Base-by-base conservation (phyloP, 208 protist species). In the Leishmania mexicana region DNA sequence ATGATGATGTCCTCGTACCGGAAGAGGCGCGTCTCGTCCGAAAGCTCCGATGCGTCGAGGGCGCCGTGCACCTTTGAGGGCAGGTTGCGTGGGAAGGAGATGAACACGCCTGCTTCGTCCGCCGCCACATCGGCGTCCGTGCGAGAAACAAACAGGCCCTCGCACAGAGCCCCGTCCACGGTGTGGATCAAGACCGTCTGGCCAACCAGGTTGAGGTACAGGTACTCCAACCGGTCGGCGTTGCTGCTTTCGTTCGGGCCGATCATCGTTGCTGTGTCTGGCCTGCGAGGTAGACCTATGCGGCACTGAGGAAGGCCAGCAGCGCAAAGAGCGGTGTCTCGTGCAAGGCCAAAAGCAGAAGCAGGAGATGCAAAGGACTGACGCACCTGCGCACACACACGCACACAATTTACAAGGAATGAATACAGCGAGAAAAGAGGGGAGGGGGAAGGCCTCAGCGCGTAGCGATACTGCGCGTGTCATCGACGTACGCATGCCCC, bases 191-290 rank as follows among this genome's bases (percentile, higher is more conserved):
- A 85, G 47, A 98, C 93, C 62, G 93, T 78, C 78, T 97, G 91
- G 17, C 95, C 95, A 1, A 98, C 91, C 65, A 98, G 73, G 86
- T 97, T 98, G 53, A 96, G 89, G 87, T 93, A 98, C 35, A 97
- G 87, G 86, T 94, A 98, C 78, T 96, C 89, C 40, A 98, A 87
- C 58, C 95, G 92, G 65, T 96, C 90, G 21, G 73, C 85, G 80
- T 96, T 96, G 72, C 88, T 90, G 84, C 92, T 97, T 73, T 85
- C 83, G 51, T 92, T 81, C 6, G 77, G 65, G 21, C 87, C 72
- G 24, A 83, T 85, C 81, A 83, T 92, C 51, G 73, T 42, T 40
- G 21, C n/a, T 45, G 73, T 57, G 49, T 53, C 38, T 42, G 47
- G 38, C 19, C 42, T 28, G 40, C 13, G 47, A 47, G 24, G 70